Conservation (phyloP, 768 basidiomycete genomes). For the Agaricus blazei region DNA sequence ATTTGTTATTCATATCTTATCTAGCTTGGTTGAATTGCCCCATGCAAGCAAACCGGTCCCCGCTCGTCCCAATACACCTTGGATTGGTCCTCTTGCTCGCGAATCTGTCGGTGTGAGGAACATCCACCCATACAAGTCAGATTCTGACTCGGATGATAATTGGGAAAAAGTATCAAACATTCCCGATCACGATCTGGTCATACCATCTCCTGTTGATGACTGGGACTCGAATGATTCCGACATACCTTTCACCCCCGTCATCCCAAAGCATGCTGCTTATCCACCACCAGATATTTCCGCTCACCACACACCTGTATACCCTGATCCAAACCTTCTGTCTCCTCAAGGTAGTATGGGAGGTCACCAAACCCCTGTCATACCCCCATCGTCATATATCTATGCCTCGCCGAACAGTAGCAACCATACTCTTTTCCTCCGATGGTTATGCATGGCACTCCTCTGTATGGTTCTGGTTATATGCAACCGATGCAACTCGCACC, state of each 20-base stretch:
- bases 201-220: not conserved
- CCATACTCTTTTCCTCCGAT: not conserved
- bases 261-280: not conserved
- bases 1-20: not conserved
- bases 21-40: slow-evolving; percentile 23
- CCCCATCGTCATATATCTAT: not conserved
- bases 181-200: not conserved
- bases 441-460: not conserved
- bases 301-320: not conserved
- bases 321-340: not conserved
- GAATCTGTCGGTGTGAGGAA: slow-evolving; percentile 18
- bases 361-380: not conserved
- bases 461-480: not conserved
- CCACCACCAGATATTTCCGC: not conserved
- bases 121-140: slow-evolving; percentile 14
- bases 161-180: slow-evolving; percentile 24
- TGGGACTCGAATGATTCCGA: not conserved
- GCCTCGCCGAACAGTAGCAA: not conserved
- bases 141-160: slow-evolving; percentile 22
- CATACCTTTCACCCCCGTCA: not conserved
- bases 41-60: slow-evolving; percentile 16
- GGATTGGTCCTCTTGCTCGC: slow-evolving; percentile 36
- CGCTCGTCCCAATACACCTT: slow-evolving; percentile 27
- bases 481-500: not conserved
- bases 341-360: not conserved